Evolutionary conservation across 139 green algal species (phyloP).

Genomic region (Spirogloea muscicola): DNA sequence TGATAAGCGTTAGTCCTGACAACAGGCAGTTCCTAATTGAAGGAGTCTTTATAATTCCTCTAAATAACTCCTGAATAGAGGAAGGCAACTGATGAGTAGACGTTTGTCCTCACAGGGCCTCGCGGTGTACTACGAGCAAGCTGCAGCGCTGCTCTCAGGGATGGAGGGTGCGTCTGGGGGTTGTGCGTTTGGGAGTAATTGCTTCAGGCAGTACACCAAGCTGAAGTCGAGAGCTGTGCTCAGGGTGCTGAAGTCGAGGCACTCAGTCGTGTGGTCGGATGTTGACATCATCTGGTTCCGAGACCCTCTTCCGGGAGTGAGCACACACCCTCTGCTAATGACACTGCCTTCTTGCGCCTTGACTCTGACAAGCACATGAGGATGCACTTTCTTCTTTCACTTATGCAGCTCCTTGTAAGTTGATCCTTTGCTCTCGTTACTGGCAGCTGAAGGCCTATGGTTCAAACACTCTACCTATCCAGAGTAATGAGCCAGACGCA

Average conservation of each 20-base stretch:
- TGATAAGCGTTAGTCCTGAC: too few relatives aligned
- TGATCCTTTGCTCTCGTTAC: too few relatives aligned
- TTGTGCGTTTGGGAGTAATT: constrained; percentile 10
- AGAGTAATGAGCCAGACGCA: constrained; percentile 6
- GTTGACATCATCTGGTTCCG: constrained; percentile 29
- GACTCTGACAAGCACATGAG: too few relatives aligned
- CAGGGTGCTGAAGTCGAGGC: neutral
- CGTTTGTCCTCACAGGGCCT: constrained; percentile 13
- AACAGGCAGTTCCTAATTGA: too few relatives aligned
- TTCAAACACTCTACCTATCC: neutral
- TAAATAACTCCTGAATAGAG: too few relatives aligned
- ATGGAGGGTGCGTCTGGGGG: too few relatives aligned
- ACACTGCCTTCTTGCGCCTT: too few relatives aligned
- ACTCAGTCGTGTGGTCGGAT: neutral
- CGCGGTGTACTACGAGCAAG: constrained; percentile 23
- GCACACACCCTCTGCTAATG: too few relatives aligned
- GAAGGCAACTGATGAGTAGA: too few relatives aligned
- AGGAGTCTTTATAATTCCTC: too few relatives aligned
- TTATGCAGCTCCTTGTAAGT: too few relatives aligned
- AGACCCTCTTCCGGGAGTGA: constrained; percentile 5
- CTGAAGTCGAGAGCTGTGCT: constrained; percentile 27
- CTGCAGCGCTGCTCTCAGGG: neutral
- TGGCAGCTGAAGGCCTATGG: constrained; percentile 1
- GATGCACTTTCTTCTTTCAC: too few relatives aligned
- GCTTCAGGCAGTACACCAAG: constrained; percentile 30